Evolutionary conservation across 176 grass and related monocot genomes (phyloP).

Genomic region (Rhynchospora tenuis): DNA sequence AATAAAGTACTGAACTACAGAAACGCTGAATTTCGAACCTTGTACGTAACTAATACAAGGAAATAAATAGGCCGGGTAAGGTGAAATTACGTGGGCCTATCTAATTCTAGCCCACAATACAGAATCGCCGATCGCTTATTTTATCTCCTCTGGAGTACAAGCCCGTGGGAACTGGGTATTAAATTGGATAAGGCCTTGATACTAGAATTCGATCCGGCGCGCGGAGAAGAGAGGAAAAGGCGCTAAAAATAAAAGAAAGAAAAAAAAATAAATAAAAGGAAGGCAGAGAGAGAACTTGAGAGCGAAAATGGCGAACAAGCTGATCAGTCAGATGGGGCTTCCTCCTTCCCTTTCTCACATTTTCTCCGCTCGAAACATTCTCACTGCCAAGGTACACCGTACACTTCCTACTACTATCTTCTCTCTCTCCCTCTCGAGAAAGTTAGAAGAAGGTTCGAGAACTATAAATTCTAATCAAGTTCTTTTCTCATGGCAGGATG

Average conservation of each 20-base stretch:
- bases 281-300: background rate
- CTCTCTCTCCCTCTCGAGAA: background rate
- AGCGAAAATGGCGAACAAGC: slow-evolving; percentile 66
- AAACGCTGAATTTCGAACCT: no score
- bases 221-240: background rate
- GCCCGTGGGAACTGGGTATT: no score
- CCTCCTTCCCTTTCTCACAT: slow-evolving; percentile 54
- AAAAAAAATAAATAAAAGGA: background rate
- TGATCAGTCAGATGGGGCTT: slow-evolving; percentile 65
- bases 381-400: slow-evolving; percentile 61
- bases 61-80: background rate
- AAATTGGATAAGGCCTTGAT: no score
- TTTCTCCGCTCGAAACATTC: slow-evolving; percentile 74
- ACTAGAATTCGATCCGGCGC: background rate
- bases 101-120: background rate
- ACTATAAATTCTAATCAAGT: background rate
- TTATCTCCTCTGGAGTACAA: background rate
- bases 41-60: no score
- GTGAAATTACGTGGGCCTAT: background rate
- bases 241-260: background rate
- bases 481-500: slow-evolving; percentile 40
- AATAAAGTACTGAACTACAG: no score
- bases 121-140: background rate
- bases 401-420: background rate
- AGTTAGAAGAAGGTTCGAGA: background rate